phyloP scores from a whole-genome alignment of 1,139 yeast species.

The Protomyces pachydermus region DNA sequence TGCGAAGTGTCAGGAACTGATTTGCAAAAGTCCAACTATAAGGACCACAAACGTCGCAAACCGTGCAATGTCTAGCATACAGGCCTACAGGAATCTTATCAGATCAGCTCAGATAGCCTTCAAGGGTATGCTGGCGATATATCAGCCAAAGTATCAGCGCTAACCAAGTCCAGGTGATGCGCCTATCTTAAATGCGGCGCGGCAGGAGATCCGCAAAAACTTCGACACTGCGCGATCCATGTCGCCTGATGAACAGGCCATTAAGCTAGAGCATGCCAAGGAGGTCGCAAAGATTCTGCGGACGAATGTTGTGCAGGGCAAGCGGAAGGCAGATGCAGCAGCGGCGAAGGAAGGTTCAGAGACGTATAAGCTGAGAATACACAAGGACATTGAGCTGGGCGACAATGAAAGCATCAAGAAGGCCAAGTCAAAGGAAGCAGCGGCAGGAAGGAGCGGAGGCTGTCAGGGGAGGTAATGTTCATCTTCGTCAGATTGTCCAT shows the following conservation, averaged over 20 bases:
- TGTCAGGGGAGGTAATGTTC: neutral
- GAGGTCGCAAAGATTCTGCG: conserved; percentile 66
- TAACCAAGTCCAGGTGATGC: conserved; percentile 32
- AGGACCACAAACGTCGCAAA: neutral
- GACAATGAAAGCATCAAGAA: conserved; percentile 64
- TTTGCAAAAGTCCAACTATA: no score
- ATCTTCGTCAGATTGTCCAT: neutral
- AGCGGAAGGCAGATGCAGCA: conserved; percentile 42
- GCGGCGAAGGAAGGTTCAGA: conserved; percentile 34
- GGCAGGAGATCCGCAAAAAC: conserved; percentile 58
- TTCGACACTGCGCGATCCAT: conserved; percentile 44
- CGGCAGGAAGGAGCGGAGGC: neutral
- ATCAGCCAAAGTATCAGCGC: conserved; percentile 33
- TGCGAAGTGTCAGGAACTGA: no score
- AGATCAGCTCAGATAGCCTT: conserved; percentile 33
- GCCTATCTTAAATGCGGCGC: conserved; percentile 49
- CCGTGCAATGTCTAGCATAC: neutral
- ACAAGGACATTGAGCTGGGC: conserved; percentile 78
- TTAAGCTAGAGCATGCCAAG: conserved; percentile 48
- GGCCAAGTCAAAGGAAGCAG: conserved; percentile 29
- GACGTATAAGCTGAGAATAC: conserved; percentile 54
- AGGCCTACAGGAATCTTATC: conserved; percentile 32
- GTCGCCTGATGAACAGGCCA: conserved; percentile 51
- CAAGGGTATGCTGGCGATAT: conserved; percentile 25
- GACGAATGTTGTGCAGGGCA: conserved; percentile 80